Conservation (phyloP, 345 rosid species). For the Citrus unshiu region DNA sequence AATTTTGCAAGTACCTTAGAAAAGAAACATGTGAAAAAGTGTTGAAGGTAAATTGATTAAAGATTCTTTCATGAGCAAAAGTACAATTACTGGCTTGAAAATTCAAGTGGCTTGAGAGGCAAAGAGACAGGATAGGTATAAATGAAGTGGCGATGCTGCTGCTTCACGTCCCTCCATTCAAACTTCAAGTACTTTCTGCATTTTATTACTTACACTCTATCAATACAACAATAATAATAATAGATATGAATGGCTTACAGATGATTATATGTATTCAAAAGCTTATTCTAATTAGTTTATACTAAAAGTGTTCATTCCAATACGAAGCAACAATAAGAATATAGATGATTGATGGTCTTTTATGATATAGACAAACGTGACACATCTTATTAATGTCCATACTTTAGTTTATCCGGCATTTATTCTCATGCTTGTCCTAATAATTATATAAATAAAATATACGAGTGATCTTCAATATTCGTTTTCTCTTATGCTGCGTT, state of each 20-base stretch:
- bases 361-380: background rate
- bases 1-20: background rate
- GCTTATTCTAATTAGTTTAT: too few relatives aligned
- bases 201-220: background rate
- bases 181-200: background rate
- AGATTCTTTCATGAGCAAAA: background rate
- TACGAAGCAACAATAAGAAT: background rate
- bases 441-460: background rate
- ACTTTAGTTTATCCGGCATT: background rate
- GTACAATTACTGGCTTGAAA: background rate
- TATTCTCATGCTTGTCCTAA: slow-evolving; percentile 6
- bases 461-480: background rate
- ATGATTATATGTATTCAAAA: too few relatives aligned
- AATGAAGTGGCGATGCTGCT: background rate
- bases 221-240: background rate
- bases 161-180: background rate
- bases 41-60: background rate
- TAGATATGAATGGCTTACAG: too few relatives aligned
- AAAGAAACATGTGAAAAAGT: background rate
- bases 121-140: slow-evolving; percentile 7
- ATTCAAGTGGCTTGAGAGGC: slow-evolving; percentile 1
- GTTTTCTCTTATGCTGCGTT: background rate
- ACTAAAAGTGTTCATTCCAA: background rate
- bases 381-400: background rate
- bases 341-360: background rate